A percentile compares a stretch with the other conserved stretches of the same genome.
Conservation (phyloP, 1,139 yeast genomes). For the Yamadazyma trypodendri region DNA sequence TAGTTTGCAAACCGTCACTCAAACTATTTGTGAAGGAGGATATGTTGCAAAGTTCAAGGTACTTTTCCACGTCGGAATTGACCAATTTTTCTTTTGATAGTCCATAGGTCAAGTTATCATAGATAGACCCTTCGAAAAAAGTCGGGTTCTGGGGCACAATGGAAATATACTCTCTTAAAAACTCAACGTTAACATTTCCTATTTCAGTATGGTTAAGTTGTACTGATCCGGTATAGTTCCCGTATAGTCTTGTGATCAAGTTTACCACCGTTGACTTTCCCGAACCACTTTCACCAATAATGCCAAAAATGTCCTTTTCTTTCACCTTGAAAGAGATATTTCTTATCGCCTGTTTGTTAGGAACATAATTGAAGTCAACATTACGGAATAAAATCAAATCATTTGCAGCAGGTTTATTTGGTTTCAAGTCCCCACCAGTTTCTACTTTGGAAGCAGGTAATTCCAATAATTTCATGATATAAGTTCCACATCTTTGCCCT, state of each 20-base stretch:
- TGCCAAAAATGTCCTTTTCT: conserved; percentile 53
- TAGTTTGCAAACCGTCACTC: conserved; percentile 57
- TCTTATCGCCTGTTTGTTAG: conserved; percentile 24
- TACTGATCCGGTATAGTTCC: conserved; percentile 32
- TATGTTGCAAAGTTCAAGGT: conserved; percentile 49
- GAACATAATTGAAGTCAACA: conserved; percentile 51
- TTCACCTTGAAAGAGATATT: conserved; percentile 40
- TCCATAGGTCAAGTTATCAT: conserved; percentile 69
- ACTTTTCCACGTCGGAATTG: conserved; percentile 37
- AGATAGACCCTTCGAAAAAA: conserved; percentile 65
- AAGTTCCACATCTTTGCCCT: conserved; percentile 71
- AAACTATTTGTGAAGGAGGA: conserved; percentile 49
- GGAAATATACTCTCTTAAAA: conserved; percentile 53
- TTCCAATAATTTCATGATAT: conserved; percentile 46
- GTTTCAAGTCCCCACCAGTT: conserved; percentile 23
- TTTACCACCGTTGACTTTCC: conserved; percentile 74
- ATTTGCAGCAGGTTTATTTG: conserved; percentile 11
- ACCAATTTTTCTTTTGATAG: conserved; percentile 24
- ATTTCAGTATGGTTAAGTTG: conserved; percentile 43
- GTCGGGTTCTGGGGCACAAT: conserved; percentile 68
- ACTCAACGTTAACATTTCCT: conserved; percentile 40
- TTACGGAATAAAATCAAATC: conserved; percentile 38
- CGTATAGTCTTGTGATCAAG: conserved; percentile 53
- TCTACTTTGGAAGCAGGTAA: conserved; percentile 31
- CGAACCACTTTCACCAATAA: conserved; percentile 76